Conservation (phyloP, 2,329 filamentous ascomycete species). For the Pyrenochaeta sp. region DNA sequence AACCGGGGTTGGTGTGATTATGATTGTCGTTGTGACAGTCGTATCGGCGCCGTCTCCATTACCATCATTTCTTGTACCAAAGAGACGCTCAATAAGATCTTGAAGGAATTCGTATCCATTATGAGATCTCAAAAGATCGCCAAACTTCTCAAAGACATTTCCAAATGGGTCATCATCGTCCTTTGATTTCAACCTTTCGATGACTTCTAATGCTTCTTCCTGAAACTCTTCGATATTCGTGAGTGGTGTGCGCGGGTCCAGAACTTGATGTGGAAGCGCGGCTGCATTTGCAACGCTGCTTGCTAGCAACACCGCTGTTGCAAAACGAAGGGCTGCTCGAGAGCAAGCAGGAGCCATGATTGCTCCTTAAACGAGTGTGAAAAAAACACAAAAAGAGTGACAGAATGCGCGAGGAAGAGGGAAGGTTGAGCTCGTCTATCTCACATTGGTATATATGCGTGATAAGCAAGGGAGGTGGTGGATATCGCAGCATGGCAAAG, state of each 20-base stretch:
- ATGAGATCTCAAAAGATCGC: conserved; percentile 9
- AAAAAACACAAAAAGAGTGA: conserved; percentile 10
- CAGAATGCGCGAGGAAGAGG: conserved; percentile 5
- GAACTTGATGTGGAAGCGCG: conserved; percentile 14
- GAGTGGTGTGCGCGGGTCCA: conserved; percentile 6
- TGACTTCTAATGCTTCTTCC: not conserved
- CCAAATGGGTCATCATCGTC: too few relatives aligned
- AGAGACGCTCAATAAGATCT: conserved; percentile 20
- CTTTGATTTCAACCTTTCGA: not conserved
- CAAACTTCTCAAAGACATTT: conserved; percentile 11
- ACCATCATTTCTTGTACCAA: conserved; percentile 9
- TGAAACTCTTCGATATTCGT: not conserved
- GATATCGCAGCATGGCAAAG: conserved; percentile 14
- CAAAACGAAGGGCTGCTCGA: conserved; percentile 10
- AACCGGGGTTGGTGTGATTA: conserved; percentile 5
- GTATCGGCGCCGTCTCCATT: not conserved
- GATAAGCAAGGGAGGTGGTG: conserved; percentile 15
- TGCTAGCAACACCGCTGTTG: conserved; percentile 11
- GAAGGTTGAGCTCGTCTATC: not conserved
- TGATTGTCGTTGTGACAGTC: conserved; percentile 1
- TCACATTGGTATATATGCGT: conserved; percentile 18
- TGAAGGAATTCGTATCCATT: conserved; percentile 20
- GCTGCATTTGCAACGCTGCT: conserved; percentile 10
- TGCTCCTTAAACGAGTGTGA: conserved; percentile 6
- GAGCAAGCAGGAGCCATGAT: conserved; percentile 13